Percentiles rank a stretch among this genome's conserved stretches.
Conservation (phyloP, 768 basidiomycete genomes). For the Termitomyces sp. region DNA sequence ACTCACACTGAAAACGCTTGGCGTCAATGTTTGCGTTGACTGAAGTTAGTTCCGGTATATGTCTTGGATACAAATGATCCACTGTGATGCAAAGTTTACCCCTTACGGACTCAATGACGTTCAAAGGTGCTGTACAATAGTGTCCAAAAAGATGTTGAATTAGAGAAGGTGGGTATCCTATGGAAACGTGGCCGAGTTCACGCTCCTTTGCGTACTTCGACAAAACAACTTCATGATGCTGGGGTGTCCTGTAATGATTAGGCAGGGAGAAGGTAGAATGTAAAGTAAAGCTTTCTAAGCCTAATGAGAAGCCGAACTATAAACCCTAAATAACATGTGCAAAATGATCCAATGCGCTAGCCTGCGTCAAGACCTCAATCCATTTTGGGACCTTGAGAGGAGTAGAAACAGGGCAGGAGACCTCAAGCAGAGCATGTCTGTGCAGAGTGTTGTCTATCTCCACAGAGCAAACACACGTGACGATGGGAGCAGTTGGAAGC, state of each 20-base stretch:
- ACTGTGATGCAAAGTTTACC: not conserved
- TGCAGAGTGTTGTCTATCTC: too few relatives aligned
- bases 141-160: not conserved
- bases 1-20: not conserved
- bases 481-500: too few relatives aligned
- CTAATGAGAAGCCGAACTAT: too few relatives aligned
- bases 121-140: not conserved
- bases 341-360: too few relatives aligned
- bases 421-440: too few relatives aligned
- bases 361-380: too few relatives aligned
- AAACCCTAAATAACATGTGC: too few relatives aligned
- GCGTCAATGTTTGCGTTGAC: not conserved
- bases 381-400: too few relatives aligned
- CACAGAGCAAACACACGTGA: too few relatives aligned
- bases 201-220: not conserved
- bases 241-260: not conserved
- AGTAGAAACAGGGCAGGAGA: too few relatives aligned
- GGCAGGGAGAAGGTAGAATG: not conserved
- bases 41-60: not conserved
- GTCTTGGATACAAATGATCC: not conserved
- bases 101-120: not conserved
- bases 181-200: not conserved
- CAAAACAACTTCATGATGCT: too few relatives aligned
- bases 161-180: not conserved
- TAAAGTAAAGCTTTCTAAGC: too few relatives aligned